Conservation (phyloP, 805 yeast genomes). For the Wickerhamiella sergipiensis region DNA sequence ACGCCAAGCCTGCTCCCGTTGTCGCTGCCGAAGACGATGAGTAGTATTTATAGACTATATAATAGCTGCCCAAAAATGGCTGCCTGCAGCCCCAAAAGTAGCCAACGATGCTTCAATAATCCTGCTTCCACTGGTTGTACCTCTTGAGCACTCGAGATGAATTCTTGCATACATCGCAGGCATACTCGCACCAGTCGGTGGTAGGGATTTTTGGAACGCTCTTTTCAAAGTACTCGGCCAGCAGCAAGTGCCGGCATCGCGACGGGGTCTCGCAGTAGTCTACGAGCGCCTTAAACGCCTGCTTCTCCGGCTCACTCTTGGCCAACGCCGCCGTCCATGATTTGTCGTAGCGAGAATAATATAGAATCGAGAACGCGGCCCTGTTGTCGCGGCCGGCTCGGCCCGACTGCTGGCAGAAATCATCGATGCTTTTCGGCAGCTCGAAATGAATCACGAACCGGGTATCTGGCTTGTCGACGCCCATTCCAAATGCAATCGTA, state of each 20-base stretch:
- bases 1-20: background rate
- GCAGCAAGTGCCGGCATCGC: slow-evolving; percentile 78
- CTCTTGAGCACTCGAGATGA: slow-evolving; percentile 5
- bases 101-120: too few species aligned
- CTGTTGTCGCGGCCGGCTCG: slow-evolving; percentile 95
- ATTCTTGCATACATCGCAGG: slow-evolving; percentile 70
- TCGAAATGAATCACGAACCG: slow-evolving; percentile 82
- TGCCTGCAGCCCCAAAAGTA: too few species aligned
- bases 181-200: slow-evolving; percentile 38
- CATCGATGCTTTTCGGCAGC: slow-evolving; percentile 81
- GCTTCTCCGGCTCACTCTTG: slow-evolving; percentile 38
- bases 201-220: slow-evolving; percentile 37
- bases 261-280: slow-evolving; percentile 27
- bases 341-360: slow-evolving; percentile 54
- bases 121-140: slow-evolving; percentile 11
- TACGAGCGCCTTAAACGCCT: slow-evolving; percentile 10
- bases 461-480: slow-evolving; percentile 92
- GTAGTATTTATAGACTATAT: background rate
- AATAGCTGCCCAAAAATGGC: too few species aligned
- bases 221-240: slow-evolving; percentile 80
- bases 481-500: slow-evolving; percentile 98
- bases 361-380: slow-evolving; percentile 71
- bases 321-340: slow-evolving; percentile 63
- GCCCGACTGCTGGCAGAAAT: slow-evolving; percentile 95
- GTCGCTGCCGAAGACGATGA: background rate